Base-by-base conservation (phyloP, 2,329 filamentous ascomycete genomes). In the Arthrobotrys iridis region DNA sequence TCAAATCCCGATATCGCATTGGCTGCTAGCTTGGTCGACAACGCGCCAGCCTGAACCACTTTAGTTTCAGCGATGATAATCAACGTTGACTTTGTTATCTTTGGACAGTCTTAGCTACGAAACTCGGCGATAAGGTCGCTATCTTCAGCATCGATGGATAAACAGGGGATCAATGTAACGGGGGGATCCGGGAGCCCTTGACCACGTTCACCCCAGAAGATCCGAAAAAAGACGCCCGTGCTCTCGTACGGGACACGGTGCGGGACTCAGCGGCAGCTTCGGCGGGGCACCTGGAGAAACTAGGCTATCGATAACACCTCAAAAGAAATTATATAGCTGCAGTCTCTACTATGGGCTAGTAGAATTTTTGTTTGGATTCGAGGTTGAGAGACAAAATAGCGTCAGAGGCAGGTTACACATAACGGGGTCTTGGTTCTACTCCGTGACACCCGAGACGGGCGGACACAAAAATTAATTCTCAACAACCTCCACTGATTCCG, bases 1-100 rank as follows among this genome's bases (percentile, higher is more conserved):
- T 20, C 26, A 50, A 24, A 37, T 28, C 63, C 63, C 63, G 63
- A 66, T 66, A 66, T 66, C 48, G 48, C 48, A 55, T 50, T 50
- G 46, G 45, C 20, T 13, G 43, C 37, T 40, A 15, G 37, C 37
- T 40, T n/a, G 37, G 11, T n/a, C 37, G 37, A 40, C 37, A 40
- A n/a, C n/a, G n/a, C n/a, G 11, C 37, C n/a, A 40, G n/a, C 11
- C 15, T 40, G 4, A 40, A 40, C 37, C 11, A 40, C 37, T 40
- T 43, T 2, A 8, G 22, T 18, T 20, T 43, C 35, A n/a, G 11
- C 11, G 11, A n/a, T 15, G 11, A 6, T 10, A n/a, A n/a, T n/a
- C n/a, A n/a, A n/a, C n/a, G n/a, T n/a, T n/a, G n/a, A n/a, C n/a
- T n/a, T n/a, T n/a, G n/a, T n/a, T n/a, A n/a, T n/a, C n/a, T n/a